A percentile compares a stretch with the other conserved stretches of the same genome.
Evolutionary conservation across 176 grass and related monocot genomes (phyloP).

Genomic region (Echinochloa phyllopogon): DNA sequence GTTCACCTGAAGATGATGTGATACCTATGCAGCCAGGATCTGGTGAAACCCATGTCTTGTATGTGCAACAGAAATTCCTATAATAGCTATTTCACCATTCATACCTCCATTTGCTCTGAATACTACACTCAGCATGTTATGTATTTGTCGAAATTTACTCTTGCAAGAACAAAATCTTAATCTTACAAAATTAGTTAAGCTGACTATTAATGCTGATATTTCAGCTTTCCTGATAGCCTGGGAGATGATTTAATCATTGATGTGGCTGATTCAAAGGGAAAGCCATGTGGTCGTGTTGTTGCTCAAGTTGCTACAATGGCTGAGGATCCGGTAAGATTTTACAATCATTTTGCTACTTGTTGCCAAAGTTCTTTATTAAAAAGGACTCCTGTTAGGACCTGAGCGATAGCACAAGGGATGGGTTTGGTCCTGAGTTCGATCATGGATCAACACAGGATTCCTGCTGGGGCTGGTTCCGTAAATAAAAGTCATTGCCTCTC

Average conservation of each 20-base stretch:
- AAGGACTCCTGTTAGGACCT: neutral
- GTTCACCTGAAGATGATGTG: conserved; percentile 69
- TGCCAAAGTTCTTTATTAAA: conserved; percentile 31
- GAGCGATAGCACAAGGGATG: neutral
- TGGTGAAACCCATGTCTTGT: conserved; percentile 98
- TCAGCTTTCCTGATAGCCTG: conserved; percentile 99
- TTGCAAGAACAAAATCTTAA: conserved; percentile 15
- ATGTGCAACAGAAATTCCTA: conserved; percentile 54
- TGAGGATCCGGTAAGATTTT: conserved; percentile 80
- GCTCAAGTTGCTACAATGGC: conserved; percentile 93
- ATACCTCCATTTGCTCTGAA: neutral
- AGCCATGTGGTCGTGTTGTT: conserved; percentile 78
- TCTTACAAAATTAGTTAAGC: conserved; percentile 3
- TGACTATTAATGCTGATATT: conserved; percentile 47
- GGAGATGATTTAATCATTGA: conserved; percentile 96
- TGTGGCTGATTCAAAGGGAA: conserved; percentile 88
- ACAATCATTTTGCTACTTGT: conserved; percentile 26
- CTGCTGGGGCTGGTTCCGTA: neutral
- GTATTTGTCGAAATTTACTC: neutral
- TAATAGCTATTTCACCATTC: conserved; percentile 21
- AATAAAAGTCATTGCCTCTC: neutral
- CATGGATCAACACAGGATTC: neutral
- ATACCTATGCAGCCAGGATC: conserved; percentile 96
- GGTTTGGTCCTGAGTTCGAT: neutral
- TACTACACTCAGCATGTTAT: neutral